Evolutionary conservation across 2,329 filamentous ascomycete genomes (phyloP), one percentile per base, ranked within the genome.

Genomic region (Fusarium coicis): DNA sequence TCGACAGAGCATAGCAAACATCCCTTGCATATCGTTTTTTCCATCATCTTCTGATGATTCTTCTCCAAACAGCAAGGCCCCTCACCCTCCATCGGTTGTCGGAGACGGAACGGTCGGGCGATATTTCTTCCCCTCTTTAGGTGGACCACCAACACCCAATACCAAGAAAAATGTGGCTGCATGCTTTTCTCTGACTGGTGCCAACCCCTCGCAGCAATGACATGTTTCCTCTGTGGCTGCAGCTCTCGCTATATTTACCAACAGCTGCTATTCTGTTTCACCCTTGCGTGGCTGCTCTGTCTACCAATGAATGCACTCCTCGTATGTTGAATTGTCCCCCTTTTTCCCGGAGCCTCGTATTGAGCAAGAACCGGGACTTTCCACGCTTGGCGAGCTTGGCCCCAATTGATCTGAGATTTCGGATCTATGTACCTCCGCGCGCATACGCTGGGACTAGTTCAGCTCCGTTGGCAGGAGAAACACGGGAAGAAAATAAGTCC

Each of bases 291-390:
- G 66, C 36, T 69, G 40, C 50, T 28, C 10, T 43, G 21, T 28
- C 54, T 49, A n/a, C 70, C 70, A 73, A 73, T 74, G 70, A 71
- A 23, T 73, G 28, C n/a, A 12, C 40, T 21, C 34, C 44, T 73
- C 70, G 70, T 71, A 71, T 67, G 70, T 16, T 46, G 14, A 30
- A 64, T 47, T 46, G 32, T 19, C 32, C 28, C 23, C 42, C 37
- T 47, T 37, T 61, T 42, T 18, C 9, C 23, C 8, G 4, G 18
- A 32, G 15, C 30, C 66, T 73, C 70, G 70, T 73, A 74, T 71
- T 34, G 28, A 32, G 1, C 40, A 60, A 36, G 32, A 43, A 43
- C 47, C 26, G 39, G 32, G 32, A 15, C 32, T 34, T 34, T 15
- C 16, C 32, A 34, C 32, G 28, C n/a, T 21, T 47, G 44, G n/a